A percentile compares a stretch with the other conserved stretches of the same genome.
These are phyloP conservation scores for Alternaria triticina DNA, from an alignment of 2,329 filamentous ascomycete species.

Conservation along the genomic window DNA sequence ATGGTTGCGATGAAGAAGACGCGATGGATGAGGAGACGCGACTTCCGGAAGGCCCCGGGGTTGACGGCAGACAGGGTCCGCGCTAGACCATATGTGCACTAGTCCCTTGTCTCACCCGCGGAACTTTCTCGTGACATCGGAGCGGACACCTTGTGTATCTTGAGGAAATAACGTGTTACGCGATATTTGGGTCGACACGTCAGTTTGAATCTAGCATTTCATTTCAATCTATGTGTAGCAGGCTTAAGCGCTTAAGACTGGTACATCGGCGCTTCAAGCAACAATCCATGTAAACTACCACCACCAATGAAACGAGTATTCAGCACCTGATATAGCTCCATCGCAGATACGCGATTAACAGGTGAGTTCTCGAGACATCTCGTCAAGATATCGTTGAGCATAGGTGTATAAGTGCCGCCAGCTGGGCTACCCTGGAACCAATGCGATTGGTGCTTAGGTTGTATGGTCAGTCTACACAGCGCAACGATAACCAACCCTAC, in stretches of 20 bases:
- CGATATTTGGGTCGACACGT: not conserved
- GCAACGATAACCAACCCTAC: not conserved
- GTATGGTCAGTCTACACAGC: not conserved
- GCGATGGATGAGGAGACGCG: not conserved
- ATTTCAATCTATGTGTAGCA: not conserved
- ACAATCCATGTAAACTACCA: not conserved
- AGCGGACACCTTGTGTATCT: not conserved
- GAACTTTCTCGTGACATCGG: not conserved
- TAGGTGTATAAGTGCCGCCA: not conserved
- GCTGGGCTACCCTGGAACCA: not conserved
- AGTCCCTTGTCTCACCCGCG: not conserved
- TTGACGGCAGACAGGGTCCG: not conserved
- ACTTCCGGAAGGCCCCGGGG: not conserved
- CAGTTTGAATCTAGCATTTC: rapidly evolving
- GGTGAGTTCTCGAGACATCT: not conserved
- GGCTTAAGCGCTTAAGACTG: rapidly evolving
- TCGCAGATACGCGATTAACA: not conserved
- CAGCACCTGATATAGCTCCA: not conserved
- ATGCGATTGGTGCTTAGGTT: too few species aligned
- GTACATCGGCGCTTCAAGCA: not conserved
- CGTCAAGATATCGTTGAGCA: not conserved
- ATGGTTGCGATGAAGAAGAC: not conserved
- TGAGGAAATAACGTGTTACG: not conserved
- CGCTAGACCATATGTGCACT: not conserved
- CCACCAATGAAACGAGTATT: not conserved